phyloP scores from a whole-genome alignment of 2,329 filamentous ascomycete species.

The Paracamarosporium sp. region DNA sequence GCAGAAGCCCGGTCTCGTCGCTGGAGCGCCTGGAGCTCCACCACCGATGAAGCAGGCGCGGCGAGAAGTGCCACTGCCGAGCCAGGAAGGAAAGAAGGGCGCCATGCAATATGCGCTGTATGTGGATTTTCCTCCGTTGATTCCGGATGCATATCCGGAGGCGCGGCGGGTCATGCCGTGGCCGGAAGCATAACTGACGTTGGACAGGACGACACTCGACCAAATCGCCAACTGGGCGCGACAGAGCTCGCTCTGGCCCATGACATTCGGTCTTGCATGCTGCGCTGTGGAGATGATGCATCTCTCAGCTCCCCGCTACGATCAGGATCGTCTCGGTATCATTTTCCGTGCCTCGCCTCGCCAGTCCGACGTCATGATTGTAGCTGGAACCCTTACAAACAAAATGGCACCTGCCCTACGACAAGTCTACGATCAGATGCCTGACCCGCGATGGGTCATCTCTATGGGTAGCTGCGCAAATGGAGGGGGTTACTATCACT shows the following conservation, averaged over 20 bases:
- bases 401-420: conserved; percentile 93
- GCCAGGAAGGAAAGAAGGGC: conserved; percentile 80
- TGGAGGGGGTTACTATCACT: conserved; percentile 86
- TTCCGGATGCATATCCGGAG: not conserved
- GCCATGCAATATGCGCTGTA: conserved; percentile 87
- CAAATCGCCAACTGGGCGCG: conserved; percentile 86
- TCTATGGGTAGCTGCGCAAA: conserved; percentile 88
- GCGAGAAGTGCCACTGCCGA: conserved; percentile 75
- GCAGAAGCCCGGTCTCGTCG: conserved; percentile 57
- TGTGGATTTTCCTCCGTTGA: conserved; percentile 44
- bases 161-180: not conserved
- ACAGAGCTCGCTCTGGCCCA: conserved; percentile 88
- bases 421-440: conserved; percentile 96
- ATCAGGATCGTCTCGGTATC: conserved; percentile 87
- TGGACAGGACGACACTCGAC: conserved; percentile 75
- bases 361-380: conserved; percentile 94
- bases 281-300: conserved; percentile 97
- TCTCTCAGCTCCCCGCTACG: conserved; percentile 87
- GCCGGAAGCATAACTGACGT: conserved; percentile 21
- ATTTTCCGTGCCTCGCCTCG: conserved; percentile 91
- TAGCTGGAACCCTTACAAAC: conserved; percentile 90
- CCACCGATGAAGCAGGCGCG: conserved; percentile 64
- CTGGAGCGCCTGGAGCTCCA: conserved; percentile 60
- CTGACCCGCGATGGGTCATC: conserved; percentile 85
- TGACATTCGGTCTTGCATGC: conserved; percentile 90